phyloP scores from a whole-genome alignment of 257 asterid species.

The Cruciata laevipes region DNA sequence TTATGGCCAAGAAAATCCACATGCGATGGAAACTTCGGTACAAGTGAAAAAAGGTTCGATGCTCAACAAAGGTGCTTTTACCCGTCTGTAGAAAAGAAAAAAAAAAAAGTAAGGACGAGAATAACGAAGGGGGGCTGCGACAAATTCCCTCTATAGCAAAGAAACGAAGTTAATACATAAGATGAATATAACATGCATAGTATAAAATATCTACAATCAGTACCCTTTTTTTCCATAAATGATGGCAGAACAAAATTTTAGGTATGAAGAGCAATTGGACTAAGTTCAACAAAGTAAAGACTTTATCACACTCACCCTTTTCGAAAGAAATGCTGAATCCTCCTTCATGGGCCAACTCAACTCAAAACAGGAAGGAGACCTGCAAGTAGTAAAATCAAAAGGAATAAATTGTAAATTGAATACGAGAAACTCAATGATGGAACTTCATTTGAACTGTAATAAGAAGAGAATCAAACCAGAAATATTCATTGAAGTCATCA shows the following conservation, averaged over 20 bases:
- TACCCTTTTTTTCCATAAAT: neutral
- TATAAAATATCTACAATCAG: neutral
- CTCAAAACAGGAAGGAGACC: conserved; percentile 94
- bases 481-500: conserved; percentile 93
- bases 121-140: neutral
- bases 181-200: too few relatives aligned
- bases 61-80: conserved; percentile 94
- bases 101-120: neutral
- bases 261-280: neutral
- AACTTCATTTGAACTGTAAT: neutral
- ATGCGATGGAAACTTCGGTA: conserved; percentile 95
- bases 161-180: neutral
- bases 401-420: conserved; percentile 5
- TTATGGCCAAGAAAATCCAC: conserved; percentile 84
- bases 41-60: conserved; percentile 88
- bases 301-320: conserved; percentile 58
- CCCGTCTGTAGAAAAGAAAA: conserved; percentile 49
- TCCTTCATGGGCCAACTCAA: conserved; percentile 76
- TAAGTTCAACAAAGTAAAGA: neutral
- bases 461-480: conserved; percentile 49
- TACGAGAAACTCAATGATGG: neutral
- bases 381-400: conserved; percentile 15
- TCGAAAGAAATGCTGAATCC: conserved; percentile 59
- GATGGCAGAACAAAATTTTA: neutral
- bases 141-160: neutral